Conservation (phyloP, 139 green algal species). For the Chlamydomonas incerta region DNA sequence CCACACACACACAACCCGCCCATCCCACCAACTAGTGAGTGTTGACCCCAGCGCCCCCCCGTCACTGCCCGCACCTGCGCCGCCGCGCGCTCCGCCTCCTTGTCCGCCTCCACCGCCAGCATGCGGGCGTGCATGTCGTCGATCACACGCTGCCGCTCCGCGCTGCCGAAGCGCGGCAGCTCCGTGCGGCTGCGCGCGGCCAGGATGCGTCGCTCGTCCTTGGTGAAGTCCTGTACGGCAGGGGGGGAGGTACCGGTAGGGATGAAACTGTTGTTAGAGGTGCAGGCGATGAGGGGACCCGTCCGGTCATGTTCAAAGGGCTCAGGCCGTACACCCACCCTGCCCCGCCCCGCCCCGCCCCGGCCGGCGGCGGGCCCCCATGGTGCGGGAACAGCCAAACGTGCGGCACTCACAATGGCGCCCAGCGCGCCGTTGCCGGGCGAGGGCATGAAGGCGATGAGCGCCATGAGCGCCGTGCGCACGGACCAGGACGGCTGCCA, state of each 20-base stretch:
- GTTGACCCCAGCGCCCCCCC: too few relatives aligned
- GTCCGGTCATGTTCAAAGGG: too few relatives aligned
- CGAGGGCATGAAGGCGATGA: slow-evolving; percentile 96
- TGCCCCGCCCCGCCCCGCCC: too few relatives aligned
- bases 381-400: too few relatives aligned
- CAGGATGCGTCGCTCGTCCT: slow-evolving; percentile 81
- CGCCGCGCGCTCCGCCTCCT: not conserved
- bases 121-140: slow-evolving; percentile 82
- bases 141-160: slow-evolving; percentile 82
- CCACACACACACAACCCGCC: too few relatives aligned
- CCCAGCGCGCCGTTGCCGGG: slow-evolving; percentile 92
- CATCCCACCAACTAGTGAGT: too few relatives aligned
- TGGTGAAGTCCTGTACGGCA: slow-evolving; percentile 78
- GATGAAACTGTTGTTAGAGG: too few relatives aligned
- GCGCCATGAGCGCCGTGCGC: slow-evolving; percentile 91
- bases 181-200: slow-evolving; percentile 69
- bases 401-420: slow-evolving; percentile 72
- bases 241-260: too few relatives aligned
- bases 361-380: too few relatives aligned
- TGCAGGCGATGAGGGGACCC: too few relatives aligned
- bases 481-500: slow-evolving; percentile 99
- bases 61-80: not conserved
- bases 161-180: slow-evolving; percentile 75
- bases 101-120: slow-evolving; percentile 59
- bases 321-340: too few relatives aligned